These are phyloP conservation scores for Asterophora lycoperdoides DNA, from an alignment of 768 basidiomycete genomes.

Conservation along the genomic window DNA sequence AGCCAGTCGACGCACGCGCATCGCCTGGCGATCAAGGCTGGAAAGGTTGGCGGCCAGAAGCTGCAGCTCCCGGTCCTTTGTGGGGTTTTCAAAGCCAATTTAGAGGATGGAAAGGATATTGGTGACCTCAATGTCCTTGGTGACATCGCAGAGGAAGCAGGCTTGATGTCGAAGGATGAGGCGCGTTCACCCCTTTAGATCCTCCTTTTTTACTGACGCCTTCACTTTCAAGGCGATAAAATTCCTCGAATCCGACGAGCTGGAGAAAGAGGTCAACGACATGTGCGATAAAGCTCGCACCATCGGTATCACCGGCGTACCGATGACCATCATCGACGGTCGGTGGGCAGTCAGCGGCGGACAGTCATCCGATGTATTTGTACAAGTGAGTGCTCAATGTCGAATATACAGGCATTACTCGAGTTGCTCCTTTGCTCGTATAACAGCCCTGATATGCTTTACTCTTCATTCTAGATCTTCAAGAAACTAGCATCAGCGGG, in stretches of 20 bases:
- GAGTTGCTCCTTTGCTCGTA: background rate
- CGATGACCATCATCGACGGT: conserved; percentile 73
- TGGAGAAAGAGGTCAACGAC: conserved; percentile 57
- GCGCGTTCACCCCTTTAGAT: conserved; percentile 26
- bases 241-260: conserved; percentile 65
- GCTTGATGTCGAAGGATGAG: conserved; percentile 57
- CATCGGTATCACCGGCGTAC: conserved; percentile 74
- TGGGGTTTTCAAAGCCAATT: conserved; percentile 61
- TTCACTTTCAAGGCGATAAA: conserved; percentile 43
- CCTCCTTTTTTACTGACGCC: background rate
- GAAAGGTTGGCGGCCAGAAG: conserved; percentile 53
- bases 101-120: conserved; percentile 62
- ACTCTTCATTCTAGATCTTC: conserved; percentile 32
- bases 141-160: conserved; percentile 49
- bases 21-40: conserved; percentile 68
- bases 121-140: conserved; percentile 56
- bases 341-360: conserved; percentile 77
- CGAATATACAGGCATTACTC: background rate
- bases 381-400: conserved; percentile 44
- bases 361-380: conserved; percentile 66
- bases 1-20: conserved; percentile 68
- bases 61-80: conserved; percentile 55
- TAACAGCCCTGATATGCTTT: background rate
- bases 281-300: conserved; percentile 59
- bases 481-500: conserved; percentile 46